Conservation (phyloP, 2,329 filamentous ascomycete genomes). For the Aspergillus tubingensis region DNA sequence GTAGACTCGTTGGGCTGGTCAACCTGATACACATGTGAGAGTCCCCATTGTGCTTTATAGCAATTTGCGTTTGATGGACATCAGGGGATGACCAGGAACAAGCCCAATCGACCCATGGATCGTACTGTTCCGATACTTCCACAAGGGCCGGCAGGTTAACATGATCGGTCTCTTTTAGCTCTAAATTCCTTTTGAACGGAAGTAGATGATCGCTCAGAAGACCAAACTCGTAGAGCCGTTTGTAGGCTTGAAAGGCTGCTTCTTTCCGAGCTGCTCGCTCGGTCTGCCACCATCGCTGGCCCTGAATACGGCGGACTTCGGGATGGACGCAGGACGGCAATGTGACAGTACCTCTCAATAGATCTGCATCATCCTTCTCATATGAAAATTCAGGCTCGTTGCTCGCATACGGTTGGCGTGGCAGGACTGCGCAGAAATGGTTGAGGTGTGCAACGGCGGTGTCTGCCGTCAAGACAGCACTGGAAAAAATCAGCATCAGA, state of each 20-base stretch:
- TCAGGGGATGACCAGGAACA: constrained; percentile 27
- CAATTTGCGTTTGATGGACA: constrained; percentile 26
- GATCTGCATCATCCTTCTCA: constrained; percentile 20
- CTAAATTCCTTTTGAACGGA: constrained; percentile 52
- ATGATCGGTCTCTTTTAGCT: constrained; percentile 20
- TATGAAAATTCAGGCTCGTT: constrained; percentile 65
- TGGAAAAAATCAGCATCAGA: constrained; percentile 24
- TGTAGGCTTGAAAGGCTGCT: constrained; percentile 79
- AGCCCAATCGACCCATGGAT: constrained; percentile 34
- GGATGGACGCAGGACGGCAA: constrained; percentile 72
- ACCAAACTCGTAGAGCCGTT: constrained; percentile 66
- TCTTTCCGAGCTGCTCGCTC: constrained; percentile 76
- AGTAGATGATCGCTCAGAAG: constrained; percentile 78
- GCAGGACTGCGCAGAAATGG: constrained; percentile 73
- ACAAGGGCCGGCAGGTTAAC: constrained; percentile 23
- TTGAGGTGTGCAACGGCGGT: constrained; percentile 75
- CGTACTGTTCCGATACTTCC: constrained; percentile 31
- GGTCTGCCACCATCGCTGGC: constrained; percentile 63
- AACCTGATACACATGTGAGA: constrained; percentile 25
- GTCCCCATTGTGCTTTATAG: constrained; percentile 18
- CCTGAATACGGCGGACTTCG: constrained; percentile 57
- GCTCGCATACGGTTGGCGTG: constrained; percentile 61
- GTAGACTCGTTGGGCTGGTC: constrained; percentile 20
- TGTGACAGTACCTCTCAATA: constrained; percentile 59
- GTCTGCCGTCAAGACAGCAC: constrained; percentile 70